Base-by-base conservation (phyloP, 768 basidiomycete genomes). In the Dacryopinax primogenitus region DNA sequence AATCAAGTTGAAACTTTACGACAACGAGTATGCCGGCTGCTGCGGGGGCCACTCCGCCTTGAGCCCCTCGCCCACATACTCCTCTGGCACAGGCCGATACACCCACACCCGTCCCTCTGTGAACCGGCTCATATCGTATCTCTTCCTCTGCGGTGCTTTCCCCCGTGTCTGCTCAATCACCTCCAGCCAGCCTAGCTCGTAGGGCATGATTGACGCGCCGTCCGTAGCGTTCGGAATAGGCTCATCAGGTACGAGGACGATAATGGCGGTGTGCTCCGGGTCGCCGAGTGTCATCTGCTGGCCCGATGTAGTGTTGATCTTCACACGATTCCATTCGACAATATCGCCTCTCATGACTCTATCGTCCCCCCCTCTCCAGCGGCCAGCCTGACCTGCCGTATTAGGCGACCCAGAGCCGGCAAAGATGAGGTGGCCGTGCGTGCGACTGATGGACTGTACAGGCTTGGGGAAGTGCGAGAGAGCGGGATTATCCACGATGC, bases 31-130 rank as follows among this genome's bases (percentile, higher is more conserved):
- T 13, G 51, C 51, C 4, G 51, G 51, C 51, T 58, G 51, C 51
- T 58, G 51, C 4, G 51, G 51, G 13, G 51, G 51, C 51, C 51
- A 58, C 26, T 58, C 51, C 13, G 51, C 51, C 51, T 6, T 18
- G 3, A 58, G 18, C 13, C 51, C 51, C 11, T 11, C 11, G 7
- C 51, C 51, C 13, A 58, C 21, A 58, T 58, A 58, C 51, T 58
- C 51, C 13, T 58, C 51, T 30, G 51, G 51, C 51, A 82, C 76
- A 4, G 82, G 82, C 36, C 83, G 71, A 68, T 83, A 84, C 32
- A 84, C 78, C 83, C 83, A 83, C 64, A 84, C 72, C 71, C 83
- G 81, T 2, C 83, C 83, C 67, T 77, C 73, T 67, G 77, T 74
- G 63, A 85, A 71, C 47, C 72, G 72, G 23, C 70, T 70, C 65